A percentile compares a stretch with the other conserved stretches of the same genome.
Evolutionary conservation across 2,329 filamentous ascomycete species (phyloP).

Genomic region (Aureobasidium lini): DNA sequence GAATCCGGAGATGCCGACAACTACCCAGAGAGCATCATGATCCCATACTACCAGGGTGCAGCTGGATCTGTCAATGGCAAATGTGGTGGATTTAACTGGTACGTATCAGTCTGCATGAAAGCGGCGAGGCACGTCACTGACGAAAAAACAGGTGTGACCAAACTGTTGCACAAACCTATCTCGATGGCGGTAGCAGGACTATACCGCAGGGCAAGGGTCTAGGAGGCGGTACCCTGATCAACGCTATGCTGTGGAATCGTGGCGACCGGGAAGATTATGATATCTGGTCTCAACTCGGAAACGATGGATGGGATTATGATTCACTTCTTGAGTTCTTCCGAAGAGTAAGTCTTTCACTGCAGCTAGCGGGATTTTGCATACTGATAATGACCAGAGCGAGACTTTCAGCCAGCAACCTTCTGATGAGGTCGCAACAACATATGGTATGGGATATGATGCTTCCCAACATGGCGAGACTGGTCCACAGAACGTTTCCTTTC

Average conservation of each 20-base stretch:
- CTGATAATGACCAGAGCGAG: constrained; percentile 17
- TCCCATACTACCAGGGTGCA: constrained; percentile 16
- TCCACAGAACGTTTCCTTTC: constrained; percentile 37
- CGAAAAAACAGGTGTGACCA: constrained; percentile 12
- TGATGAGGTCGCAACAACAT: constrained; percentile 27
- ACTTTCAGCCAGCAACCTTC: constrained; percentile 27
- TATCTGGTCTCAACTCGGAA: constrained; percentile 51
- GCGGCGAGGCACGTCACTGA: neutral
- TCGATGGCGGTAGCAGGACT: constrained; percentile 21
- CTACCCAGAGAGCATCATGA: constrained; percentile 18
- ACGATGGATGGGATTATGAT: constrained; percentile 52
- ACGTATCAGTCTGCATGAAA: neutral
- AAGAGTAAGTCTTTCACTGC: constrained; percentile 13
- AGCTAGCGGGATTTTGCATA: neutral
- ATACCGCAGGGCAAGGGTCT: constrained; percentile 25
- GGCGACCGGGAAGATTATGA: constrained; percentile 45
- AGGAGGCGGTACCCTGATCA: constrained; percentile 29
- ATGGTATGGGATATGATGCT: constrained; percentile 34
- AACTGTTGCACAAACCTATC: constrained; percentile 21
- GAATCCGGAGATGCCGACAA: constrained; percentile 24
- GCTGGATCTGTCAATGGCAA: constrained; percentile 14
- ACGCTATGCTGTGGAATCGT: constrained; percentile 31
- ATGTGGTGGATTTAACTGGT: constrained; percentile 18
- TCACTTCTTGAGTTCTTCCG: constrained; percentile 33
- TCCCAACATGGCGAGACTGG: constrained; percentile 38